phyloP scores from a whole-genome alignment of 306 rosid species.

The Parietaria judaica region DNA sequence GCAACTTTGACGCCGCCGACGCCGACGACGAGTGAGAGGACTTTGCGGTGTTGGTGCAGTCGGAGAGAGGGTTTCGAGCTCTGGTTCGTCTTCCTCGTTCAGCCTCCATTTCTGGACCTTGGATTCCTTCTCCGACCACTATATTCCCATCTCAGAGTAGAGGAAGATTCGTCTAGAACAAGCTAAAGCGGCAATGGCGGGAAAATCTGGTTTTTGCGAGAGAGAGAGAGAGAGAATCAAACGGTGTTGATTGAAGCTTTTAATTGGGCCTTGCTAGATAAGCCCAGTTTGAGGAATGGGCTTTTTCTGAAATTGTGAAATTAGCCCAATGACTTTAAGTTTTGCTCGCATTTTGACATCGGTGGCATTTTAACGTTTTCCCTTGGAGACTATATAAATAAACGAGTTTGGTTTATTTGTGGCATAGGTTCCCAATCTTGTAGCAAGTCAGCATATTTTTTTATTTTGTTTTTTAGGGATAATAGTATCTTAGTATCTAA shows the following conservation, averaged over 20 bases:
- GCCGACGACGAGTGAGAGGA: conserved; percentile 31
- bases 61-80: conserved; percentile 51
- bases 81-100: conserved; percentile 14
- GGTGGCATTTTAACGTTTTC: no score
- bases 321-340: no score
- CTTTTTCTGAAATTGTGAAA: not conserved
- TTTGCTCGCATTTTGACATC: no score
- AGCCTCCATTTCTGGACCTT: conserved; percentile 33
- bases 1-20: not conserved
- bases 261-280: not conserved
- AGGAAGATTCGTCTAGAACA: conserved; percentile 5
- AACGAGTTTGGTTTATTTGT: no score
- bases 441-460: no score
- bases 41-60: conserved; percentile 37
- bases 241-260: not conserved
- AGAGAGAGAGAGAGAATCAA: not conserved
- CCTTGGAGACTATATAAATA: no score
- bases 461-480: no score
- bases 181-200: conserved; percentile 18
- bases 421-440: no score
- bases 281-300: not conserved
- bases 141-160: not conserved
- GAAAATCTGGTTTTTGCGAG: conserved; percentile 10
- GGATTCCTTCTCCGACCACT: not conserved
- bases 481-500: no score